These are phyloP conservation scores for Chenopodium formosanum DNA, from an alignment of 148 eudicot species.

Conservation along the genomic window DNA sequence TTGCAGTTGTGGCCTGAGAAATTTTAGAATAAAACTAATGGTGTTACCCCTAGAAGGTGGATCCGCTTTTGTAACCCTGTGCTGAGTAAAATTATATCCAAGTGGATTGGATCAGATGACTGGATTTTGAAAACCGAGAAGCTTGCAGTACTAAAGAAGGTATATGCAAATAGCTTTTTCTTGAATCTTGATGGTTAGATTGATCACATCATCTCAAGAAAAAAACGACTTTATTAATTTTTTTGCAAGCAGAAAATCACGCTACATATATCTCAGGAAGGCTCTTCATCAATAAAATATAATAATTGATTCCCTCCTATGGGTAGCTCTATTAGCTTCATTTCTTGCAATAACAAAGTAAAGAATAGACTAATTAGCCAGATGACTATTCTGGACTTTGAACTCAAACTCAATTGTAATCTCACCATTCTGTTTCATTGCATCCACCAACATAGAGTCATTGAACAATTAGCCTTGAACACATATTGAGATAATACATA, in stretches of 20 bases:
- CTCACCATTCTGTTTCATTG: background rate
- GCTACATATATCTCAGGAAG: background rate
- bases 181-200: slow-evolving; percentile 1
- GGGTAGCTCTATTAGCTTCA: background rate
- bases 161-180: slow-evolving; percentile 17
- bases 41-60: slow-evolving; percentile 98
- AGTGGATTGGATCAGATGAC: slow-evolving; percentile 85
- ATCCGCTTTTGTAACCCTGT: slow-evolving; percentile 84
- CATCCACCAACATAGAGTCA: background rate
- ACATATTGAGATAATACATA: background rate
- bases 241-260: background rate
- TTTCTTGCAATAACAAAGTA: background rate
- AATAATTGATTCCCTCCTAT: background rate
- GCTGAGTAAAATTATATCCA: slow-evolving; percentile 69
- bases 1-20: slow-evolving; percentile 94
- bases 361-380: background rate
- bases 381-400: background rate
- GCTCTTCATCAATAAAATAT: background rate
- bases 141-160: slow-evolving; percentile 74
- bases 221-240: background rate
- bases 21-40: slow-evolving; percentile 96
- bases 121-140: slow-evolving; percentile 86
- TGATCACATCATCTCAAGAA: background rate
- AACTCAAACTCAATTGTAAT: background rate
- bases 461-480: background rate